Conservation (phyloP, 2,329 filamentous ascomycete genomes). For the Epichloe sp. region DNA sequence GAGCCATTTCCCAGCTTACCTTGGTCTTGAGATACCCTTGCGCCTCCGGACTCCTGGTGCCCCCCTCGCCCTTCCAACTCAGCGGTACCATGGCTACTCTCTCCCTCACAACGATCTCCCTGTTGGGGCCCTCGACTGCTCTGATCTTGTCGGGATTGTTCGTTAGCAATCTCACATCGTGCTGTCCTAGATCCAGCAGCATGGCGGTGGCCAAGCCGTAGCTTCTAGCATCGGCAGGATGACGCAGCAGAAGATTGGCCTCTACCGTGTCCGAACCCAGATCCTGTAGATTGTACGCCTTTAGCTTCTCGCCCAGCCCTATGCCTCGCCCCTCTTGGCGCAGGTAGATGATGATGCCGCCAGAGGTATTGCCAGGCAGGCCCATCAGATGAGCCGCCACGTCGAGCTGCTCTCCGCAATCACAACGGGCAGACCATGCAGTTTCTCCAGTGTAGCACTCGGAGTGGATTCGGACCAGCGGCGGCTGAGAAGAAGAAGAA, state of each 20-base stretch:
- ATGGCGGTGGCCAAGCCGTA: slow-evolving; percentile 97
- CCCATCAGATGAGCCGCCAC: slow-evolving; percentile 93
- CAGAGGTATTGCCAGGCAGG: slow-evolving; percentile 45
- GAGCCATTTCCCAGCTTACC: slow-evolving; percentile 35
- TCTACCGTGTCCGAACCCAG: slow-evolving; percentile 95
- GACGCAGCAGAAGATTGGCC: slow-evolving; percentile 78
- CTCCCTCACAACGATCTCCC: slow-evolving; percentile 81
- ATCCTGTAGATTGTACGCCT: slow-evolving; percentile 96
- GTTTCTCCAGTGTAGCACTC: slow-evolving; percentile 99
- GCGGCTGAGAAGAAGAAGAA: slow-evolving; percentile 19
- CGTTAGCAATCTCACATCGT: slow-evolving; percentile 70
- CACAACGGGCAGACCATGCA: slow-evolving; percentile 93
- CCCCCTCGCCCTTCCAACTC: slow-evolving; percentile 80
- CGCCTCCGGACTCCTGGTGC: slow-evolving; percentile 77
- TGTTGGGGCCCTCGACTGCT: slow-evolving; percentile 80
- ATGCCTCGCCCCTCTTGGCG: slow-evolving; percentile 94
- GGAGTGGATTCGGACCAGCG: slow-evolving; percentile 87
- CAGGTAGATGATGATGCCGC: slow-evolving; percentile 89
- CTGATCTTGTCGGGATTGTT: slow-evolving; percentile 97
- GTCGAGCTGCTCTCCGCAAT: slow-evolving; percentile 95
- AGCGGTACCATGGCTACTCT: slow-evolving; percentile 90
- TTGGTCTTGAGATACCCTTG: slow-evolving; percentile 93
- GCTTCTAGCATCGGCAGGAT: slow-evolving; percentile 87
- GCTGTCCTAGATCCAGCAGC: slow-evolving; percentile 70
- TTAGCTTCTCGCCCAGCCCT: slow-evolving; percentile 86